These are phyloP conservation scores for Xylaria hypoxylon DNA, from an alignment of 2,329 filamentous ascomycete genomes.

Conservation along the genomic window DNA sequence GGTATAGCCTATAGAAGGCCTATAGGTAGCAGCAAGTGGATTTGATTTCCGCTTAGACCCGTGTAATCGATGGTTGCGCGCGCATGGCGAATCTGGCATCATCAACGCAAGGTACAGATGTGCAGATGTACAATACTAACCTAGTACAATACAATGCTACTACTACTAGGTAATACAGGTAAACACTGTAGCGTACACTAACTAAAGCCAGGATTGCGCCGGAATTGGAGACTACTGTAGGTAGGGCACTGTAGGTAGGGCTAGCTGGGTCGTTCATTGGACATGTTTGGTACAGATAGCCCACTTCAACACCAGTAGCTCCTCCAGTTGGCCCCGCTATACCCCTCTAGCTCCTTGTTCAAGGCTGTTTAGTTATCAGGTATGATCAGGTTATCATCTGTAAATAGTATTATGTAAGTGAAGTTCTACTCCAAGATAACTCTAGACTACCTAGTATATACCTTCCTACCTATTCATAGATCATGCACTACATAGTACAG, in stretches of 20 bases:
- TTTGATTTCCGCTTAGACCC: slow-evolving; percentile 3
- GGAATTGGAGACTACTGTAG: too few relatives aligned
- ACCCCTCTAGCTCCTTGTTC: slow-evolving; percentile 27
- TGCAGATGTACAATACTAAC: not conserved
- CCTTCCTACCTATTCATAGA: not conserved
- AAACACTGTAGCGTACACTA: too few relatives aligned
- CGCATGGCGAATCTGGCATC: slow-evolving; percentile 30
- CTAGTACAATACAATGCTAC: too few relatives aligned
- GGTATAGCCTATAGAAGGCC: not conserved
- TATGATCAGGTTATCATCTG: too few relatives aligned
- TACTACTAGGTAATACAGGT: too few relatives aligned
- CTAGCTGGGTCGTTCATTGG: not conserved
- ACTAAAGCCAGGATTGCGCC: too few relatives aligned
- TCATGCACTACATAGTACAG: not conserved
- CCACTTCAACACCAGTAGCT: not conserved
- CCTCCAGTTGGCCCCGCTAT: slow-evolving; percentile 27
- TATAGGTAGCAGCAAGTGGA: slow-evolving; percentile 18
- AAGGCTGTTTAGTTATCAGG: not conserved
- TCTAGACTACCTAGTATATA: too few relatives aligned
- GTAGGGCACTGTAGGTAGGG: not conserved
- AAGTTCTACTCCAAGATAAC: not conserved
- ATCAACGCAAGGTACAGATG: slow-evolving; percentile 16
- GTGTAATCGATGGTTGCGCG: slow-evolving; percentile 8
- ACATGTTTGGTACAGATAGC: not conserved
- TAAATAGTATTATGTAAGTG: not conserved